Percentiles rank a stretch among this genome's conserved stretches.
Conservation (phyloP, 192 early-diverging fungal genomes). For the Mycoemilia scoparia region DNA sequence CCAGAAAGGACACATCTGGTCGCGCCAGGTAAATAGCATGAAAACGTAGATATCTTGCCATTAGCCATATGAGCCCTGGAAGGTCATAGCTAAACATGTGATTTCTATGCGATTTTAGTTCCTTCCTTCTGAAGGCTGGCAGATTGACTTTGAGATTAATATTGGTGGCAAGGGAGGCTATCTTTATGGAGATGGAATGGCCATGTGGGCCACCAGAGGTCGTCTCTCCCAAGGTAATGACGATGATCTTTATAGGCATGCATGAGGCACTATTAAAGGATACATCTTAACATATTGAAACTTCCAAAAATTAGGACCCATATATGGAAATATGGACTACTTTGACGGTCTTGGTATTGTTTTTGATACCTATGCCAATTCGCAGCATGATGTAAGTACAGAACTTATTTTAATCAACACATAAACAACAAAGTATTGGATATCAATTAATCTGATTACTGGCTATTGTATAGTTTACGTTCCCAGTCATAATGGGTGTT, state of each 20-base stretch:
- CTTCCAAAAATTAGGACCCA: slow-evolving; percentile 45
- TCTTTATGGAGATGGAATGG: slow-evolving; percentile 91
- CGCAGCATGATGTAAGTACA: slow-evolving; percentile 40
- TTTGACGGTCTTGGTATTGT: slow-evolving; percentile 89
- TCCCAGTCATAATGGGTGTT: slow-evolving; percentile 88
- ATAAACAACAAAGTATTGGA: background rate
- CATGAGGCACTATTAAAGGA: too few species aligned
- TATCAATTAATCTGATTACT: background rate
- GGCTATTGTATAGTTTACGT: too few species aligned
- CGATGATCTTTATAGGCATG: too few species aligned
- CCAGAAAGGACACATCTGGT: slow-evolving; percentile 74
- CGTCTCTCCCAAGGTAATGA: too few species aligned
- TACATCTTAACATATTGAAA: too few species aligned
- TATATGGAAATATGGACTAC: slow-evolving; percentile 74
- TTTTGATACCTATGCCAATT: slow-evolving; percentile 92
- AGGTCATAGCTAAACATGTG: background rate
- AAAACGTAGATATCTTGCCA: slow-evolving; percentile 11
- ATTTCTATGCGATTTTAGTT: slow-evolving; percentile 12
- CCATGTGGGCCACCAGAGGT: slow-evolving; percentile 79
- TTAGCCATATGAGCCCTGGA: background rate
- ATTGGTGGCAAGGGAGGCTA: slow-evolving; percentile 53
- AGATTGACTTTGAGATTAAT: slow-evolving; percentile 87
- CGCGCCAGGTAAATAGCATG: too few species aligned
- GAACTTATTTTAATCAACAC: background rate
- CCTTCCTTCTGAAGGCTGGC: slow-evolving; percentile 26